A percentile compares a stretch with the other conserved stretches of the same genome.
Evolutionary conservation across 208 protist species (phyloP).

Genomic region (Herpetomonas samuelpessoai): DNA sequence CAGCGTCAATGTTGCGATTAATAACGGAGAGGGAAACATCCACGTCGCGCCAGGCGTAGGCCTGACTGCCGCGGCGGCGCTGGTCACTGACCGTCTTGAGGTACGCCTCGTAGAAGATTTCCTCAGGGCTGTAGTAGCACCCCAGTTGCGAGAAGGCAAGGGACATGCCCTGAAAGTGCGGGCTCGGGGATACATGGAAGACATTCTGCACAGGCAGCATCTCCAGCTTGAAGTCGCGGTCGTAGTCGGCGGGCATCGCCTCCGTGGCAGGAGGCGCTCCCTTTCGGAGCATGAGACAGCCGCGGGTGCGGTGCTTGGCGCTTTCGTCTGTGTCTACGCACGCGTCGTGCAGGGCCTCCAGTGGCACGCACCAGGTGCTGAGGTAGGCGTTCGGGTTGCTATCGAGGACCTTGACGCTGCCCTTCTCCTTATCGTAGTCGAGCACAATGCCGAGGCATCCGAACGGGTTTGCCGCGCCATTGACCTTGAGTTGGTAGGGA

Average conservation of each 20-base stretch:
- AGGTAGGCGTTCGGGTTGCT: constrained; percentile 76
- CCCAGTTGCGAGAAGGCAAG: constrained; percentile 81
- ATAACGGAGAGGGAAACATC: constrained; percentile 87
- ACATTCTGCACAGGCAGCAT: constrained; percentile 78
- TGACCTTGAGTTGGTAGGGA: constrained; percentile 42
- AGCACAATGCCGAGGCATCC: constrained; percentile 70
- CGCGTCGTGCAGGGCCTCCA: constrained; percentile 54
- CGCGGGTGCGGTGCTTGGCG: constrained; percentile 53
- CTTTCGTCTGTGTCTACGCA: constrained; percentile 45
- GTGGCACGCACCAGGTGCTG: constrained; percentile 64
- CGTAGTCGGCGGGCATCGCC: constrained; percentile 42
- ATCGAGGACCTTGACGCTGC: constrained; percentile 62
- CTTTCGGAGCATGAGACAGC: constrained; percentile 46
- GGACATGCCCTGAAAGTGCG: constrained; percentile 85
- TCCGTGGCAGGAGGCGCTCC: neutral
- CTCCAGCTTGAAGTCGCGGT: constrained; percentile 46
- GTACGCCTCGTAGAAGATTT: constrained; percentile 91
- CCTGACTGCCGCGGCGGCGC: constrained; percentile 77
- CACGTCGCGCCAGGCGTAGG: constrained; percentile 86
- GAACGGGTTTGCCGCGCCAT: constrained; percentile 69
- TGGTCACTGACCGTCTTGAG: constrained; percentile 86
- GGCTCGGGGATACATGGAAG: constrained; percentile 82
- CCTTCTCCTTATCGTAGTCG: constrained; percentile 41
- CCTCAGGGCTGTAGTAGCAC: constrained; percentile 84
- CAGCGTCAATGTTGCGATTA: constrained; percentile 80